Evolutionary conservation across 2,329 filamentous ascomycete species (phyloP).

Genomic region (Aquanectria penicillioides): DNA sequence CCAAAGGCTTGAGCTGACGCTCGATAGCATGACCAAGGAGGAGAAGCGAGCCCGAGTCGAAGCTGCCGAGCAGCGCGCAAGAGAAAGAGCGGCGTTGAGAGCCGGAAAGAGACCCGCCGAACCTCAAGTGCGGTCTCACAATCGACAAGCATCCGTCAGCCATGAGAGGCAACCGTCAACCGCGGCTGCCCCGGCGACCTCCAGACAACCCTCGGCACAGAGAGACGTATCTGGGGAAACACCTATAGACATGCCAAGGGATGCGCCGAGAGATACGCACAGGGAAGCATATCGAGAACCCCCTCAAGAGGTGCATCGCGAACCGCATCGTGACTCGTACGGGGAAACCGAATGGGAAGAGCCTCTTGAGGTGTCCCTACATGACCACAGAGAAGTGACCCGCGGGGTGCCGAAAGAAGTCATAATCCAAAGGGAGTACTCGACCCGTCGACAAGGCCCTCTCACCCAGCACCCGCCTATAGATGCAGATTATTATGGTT

Average conservation of each 20-base stretch:
- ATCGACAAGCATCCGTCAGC: constrained; percentile 35
- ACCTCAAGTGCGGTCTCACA: constrained; percentile 33
- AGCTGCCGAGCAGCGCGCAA: constrained; percentile 80
- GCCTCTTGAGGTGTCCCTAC: not conserved
- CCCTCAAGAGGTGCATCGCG: not conserved
- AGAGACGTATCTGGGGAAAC: constrained; percentile 28
- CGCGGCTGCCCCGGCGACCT: constrained; percentile 23
- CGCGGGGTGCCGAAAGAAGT: constrained; percentile 8
- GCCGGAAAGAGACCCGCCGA: constrained; percentile 38
- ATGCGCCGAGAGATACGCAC: constrained; percentile 18
- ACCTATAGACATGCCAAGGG: constrained; percentile 13
- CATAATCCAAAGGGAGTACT: constrained; percentile 30
- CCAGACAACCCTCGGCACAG: constrained; percentile 24
- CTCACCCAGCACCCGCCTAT: constrained; percentile 30
- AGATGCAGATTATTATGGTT: constrained; percentile 33
- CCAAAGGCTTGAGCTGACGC: constrained; percentile 89
- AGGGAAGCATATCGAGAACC: constrained; percentile 33
- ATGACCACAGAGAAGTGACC: not conserved
- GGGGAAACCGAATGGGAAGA: not conserved
- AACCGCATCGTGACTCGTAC: no score
- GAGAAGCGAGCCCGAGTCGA: constrained; percentile 88
- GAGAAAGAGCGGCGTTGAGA: constrained; percentile 65
- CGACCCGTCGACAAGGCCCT: constrained; percentile 32
- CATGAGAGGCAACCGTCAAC: constrained; percentile 31
- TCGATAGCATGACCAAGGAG: constrained; percentile 94